Base-by-base conservation (phyloP, 768 basidiomycete genomes). In the Cantharellus anzutake region DNA sequence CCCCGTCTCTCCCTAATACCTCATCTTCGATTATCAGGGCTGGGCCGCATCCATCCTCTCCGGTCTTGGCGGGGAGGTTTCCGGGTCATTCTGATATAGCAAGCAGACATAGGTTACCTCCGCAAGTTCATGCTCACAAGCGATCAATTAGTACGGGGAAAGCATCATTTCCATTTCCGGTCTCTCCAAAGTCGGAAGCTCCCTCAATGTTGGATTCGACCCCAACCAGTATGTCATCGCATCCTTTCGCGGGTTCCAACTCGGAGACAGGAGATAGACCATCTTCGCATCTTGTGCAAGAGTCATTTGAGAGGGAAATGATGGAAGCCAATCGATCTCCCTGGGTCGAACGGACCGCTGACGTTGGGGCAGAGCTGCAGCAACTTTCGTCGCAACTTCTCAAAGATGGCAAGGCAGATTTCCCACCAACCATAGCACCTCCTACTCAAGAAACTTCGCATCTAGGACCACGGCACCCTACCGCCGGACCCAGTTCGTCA, bases 71-170 rank as follows among this genome's bases (percentile, higher is more conserved):
- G 11, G 11, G 11, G 14, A 11, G 11, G 7, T 11, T 55, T 37
- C 52, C 52, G 7, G 7, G 7, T 37, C 35, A 37, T 37, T 7
- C 38, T 35, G 61, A 62, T 29, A 3, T 61, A 11, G 51, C 39
- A 14, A 29, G 41, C 51, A 53, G 60, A 39, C 61, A 62, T 56
- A 50, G 61, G 41, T 44, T 62, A n/a, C 61, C 61, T 20, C 61
- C 61, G 2, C 52, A 55, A 37, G 52, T 55, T 37, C 52, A 55
- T 55, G 52, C 52, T 7, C 52, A 55, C 35, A 55, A 55, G 52
- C 52, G 52, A 7, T 55, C 52, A 11, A 11, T 55, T 11, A 55
- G 52, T 37, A 37, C 52, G 52, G 35, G 35, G 11, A 48, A 48
- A 48, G 11, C 44, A 48, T 48, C 11, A 11, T 48, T 48, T 48